A percentile compares a stretch with the other conserved stretches of the same genome.
phyloP scores from a whole-genome alignment of 2,329 filamentous ascomycete genomes.

The Fusarium sp. region DNA sequence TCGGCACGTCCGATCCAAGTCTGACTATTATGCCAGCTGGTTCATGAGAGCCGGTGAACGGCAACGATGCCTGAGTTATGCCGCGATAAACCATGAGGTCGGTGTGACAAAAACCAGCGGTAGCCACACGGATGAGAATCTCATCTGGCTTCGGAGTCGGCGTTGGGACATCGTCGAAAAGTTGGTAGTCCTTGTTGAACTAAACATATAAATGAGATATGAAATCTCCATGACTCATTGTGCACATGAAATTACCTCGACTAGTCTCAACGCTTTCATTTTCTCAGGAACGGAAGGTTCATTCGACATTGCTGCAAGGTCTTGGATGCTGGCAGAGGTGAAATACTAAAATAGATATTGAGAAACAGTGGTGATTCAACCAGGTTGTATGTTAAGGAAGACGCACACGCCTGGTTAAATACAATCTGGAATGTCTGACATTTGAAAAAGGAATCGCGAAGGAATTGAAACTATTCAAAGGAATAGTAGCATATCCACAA shows the following conservation, averaged over 20 bases:
- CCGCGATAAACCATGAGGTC: slow-evolving; percentile 37
- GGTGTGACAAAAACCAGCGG: slow-evolving; percentile 33
- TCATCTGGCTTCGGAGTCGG: slow-evolving; percentile 15
- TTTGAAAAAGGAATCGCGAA: not conserved
- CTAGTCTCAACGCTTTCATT: slow-evolving; percentile 33
- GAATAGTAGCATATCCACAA: not conserved
- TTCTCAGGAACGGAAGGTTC: slow-evolving; percentile 2
- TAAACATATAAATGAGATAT: not conserved
- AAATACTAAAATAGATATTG: not conserved
- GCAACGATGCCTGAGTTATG: slow-evolving; percentile 23
- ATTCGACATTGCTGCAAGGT: not conserved
- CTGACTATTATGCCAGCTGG: slow-evolving; percentile 35
- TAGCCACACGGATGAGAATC: slow-evolving; percentile 19
- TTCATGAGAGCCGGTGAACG: slow-evolving; percentile 39
- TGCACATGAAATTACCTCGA: slow-evolving; percentile 19
- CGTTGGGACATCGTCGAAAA: slow-evolving; percentile 17
- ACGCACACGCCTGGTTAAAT: not conserved
- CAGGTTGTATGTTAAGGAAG: not conserved
- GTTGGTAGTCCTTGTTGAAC: slow-evolving; percentile 20
- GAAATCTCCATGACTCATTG: no score
- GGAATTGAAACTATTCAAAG: not conserved
- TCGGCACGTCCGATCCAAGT: slow-evolving; percentile 19
- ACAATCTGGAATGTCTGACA: not conserved
- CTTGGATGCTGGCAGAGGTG: not conserved
- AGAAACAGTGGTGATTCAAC: not conserved